phyloP scores from a whole-genome alignment of 169 alveolate species.

The Plasmodium inui region DNA sequence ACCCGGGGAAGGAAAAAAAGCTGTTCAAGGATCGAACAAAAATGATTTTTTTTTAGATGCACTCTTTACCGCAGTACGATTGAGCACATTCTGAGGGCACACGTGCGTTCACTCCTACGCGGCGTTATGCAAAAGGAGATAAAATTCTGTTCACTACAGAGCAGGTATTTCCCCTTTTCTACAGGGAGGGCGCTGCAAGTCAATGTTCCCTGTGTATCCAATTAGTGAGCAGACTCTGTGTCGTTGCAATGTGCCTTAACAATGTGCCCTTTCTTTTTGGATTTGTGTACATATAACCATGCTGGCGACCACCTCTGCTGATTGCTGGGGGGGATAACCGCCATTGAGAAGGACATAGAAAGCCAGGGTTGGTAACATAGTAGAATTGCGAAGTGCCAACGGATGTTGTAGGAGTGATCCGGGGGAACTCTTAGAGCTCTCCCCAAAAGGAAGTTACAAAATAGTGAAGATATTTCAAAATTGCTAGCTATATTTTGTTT shows the following conservation, averaged over 20 bases:
- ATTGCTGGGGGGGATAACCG: background rate
- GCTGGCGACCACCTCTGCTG: background rate
- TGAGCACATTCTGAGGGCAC: background rate
- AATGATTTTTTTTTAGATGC: background rate
- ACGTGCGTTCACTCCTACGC: background rate
- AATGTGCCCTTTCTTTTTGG: background rate
- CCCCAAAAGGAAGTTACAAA: background rate
- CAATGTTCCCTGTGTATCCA: background rate
- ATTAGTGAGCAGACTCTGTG: background rate
- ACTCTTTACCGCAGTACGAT: background rate
- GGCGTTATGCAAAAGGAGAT: background rate
- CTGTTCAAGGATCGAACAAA: background rate
- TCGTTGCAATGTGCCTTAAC: background rate
- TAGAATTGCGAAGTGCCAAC: background rate
- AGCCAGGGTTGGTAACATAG: background rate
- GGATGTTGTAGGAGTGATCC: background rate
- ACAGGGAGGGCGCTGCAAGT: background rate
- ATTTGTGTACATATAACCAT: background rate
- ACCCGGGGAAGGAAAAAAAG: background rate
- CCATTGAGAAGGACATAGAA: background rate
- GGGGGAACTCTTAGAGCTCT: background rate
- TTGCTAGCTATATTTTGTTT: background rate
- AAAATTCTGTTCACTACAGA: background rate
- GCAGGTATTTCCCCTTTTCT: background rate
- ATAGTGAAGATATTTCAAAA: background rate